Evolutionary conservation across 2,329 filamentous ascomycete genomes (phyloP), one percentile per base, ranked within the genome.

Genomic region (Botryosphaeria dothidea): DNA sequence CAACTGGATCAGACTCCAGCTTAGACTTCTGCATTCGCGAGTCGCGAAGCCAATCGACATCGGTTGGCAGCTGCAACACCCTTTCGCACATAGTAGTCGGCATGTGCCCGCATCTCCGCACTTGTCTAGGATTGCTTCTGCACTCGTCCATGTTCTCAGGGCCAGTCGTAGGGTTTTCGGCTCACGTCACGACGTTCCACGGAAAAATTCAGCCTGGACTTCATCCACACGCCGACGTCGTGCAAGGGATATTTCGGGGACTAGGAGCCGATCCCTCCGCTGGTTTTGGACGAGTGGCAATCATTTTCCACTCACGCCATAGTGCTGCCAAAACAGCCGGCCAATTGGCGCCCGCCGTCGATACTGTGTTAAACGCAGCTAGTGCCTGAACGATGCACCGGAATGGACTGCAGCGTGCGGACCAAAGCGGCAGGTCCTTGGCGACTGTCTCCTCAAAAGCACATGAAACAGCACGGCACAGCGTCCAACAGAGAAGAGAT

Each of bases 391-490:
- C 31, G 38, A 41, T 4, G 17, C 38, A 41, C 4, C 38, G 38
- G 17, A 7, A 41, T n/a, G 9, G 38, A 2, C 38, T 4, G 38
- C 29, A 31, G 15, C 11, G 41, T 13, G 11, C 27, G 23, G 21
- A 15, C 36, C n/a, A 25, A 60, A 60, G n/a, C 17, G 56, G 56
- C 56, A 60, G 56, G 38, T 34, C 38, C 56, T 60, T 46, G 56
- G 38, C 56, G 31, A 46, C 56, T 36, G 38, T 48, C 41, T 25
- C 41, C 56, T 46, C 56, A 23, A 29, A 58, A 46, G 56, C 56
- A 45, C 54, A 31, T 46, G 56, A 60, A 46, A 60, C 56, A 58
- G 36, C 7, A 7, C 31, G 19, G 52, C 52, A 57, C 34, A 43
- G 17, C 27, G 49, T 3, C 4, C 15, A 15, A 31, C 15, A 19